Evolutionary conservation across 164 flowering plant genomes (phyloP).

Genomic region (Chloranthus sessilifolius): DNA sequence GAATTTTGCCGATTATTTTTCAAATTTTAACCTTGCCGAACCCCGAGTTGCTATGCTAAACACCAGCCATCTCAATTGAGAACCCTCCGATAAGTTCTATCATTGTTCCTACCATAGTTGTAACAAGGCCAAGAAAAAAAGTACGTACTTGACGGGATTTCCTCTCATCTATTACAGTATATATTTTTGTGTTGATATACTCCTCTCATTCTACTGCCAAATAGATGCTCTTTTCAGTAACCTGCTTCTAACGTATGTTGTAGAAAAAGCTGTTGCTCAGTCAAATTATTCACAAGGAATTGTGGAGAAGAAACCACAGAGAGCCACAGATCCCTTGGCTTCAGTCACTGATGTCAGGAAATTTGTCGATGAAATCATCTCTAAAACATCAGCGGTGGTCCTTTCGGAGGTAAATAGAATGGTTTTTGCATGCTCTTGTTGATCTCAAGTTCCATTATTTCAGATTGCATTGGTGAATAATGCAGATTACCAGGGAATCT

Average conservation of each 20-base stretch:
- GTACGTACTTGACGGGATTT: too few species aligned
- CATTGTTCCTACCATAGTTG: too few species aligned
- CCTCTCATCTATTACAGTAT: too few species aligned
- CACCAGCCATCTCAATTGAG: too few species aligned
- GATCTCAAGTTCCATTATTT: background rate
- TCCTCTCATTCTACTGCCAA: too few species aligned
- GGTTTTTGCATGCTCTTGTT: constrained; percentile 1
- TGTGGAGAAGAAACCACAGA: constrained; percentile 31
- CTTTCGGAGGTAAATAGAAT: constrained; percentile 48
- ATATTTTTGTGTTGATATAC: too few species aligned
- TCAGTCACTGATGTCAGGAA: constrained; percentile 38
- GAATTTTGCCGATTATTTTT: too few species aligned
- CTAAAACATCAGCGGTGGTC: constrained; percentile 47
- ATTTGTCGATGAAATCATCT: constrained; percentile 67
- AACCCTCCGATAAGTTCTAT: too few species aligned
- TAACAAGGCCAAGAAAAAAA: too few species aligned
- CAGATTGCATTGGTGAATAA: constrained; percentile 1
- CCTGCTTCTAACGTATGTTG: too few species aligned
- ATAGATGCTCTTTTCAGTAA: background rate
- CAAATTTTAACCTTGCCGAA: too few species aligned
- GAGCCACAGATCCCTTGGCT: constrained; percentile 15
- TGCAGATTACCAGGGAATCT: constrained; percentile 49
- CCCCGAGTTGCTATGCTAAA: too few species aligned
- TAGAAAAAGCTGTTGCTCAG: constrained; percentile 43
- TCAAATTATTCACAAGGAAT: constrained; percentile 25